Evolutionary conservation across 306 rosid genomes (phyloP).

Genomic region (Luffa acutangula): DNA sequence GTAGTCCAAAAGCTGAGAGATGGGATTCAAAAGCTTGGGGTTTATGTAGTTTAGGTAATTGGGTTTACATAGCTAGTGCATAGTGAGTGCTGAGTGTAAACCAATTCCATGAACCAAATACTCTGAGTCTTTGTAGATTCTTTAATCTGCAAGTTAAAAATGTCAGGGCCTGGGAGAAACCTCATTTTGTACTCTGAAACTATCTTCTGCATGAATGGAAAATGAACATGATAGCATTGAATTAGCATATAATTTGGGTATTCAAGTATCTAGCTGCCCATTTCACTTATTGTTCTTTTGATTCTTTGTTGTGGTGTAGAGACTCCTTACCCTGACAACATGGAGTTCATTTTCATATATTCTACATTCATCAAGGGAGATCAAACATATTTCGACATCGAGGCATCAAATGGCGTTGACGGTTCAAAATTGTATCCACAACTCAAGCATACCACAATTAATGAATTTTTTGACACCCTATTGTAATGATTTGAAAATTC

Average conservation of each 20-base stretch:
- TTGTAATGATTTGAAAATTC: slow-evolving; percentile 14
- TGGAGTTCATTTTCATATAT: slow-evolving; percentile 44
- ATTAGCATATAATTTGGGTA: not conserved
- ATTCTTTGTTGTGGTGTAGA: slow-evolving; percentile 29
- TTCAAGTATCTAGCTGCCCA: not conserved
- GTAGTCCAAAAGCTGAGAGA: not conserved
- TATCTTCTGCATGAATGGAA: not conserved
- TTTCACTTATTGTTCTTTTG: not conserved
- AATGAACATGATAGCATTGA: not conserved
- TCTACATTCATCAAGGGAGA: slow-evolving; percentile 82
- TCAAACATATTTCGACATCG: slow-evolving; percentile 61
- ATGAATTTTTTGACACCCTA: slow-evolving; percentile 46
- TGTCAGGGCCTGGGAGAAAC: not conserved
- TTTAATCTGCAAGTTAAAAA: not conserved
- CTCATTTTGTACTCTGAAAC: not conserved
- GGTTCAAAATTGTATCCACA: slow-evolving; percentile 60
- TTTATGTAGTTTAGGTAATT: too few relatives aligned
- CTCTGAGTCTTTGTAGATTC: not conserved
- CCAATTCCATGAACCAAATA: not conserved
- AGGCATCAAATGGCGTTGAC: slow-evolving; percentile 39
- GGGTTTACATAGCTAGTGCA: not conserved
- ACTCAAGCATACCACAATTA: slow-evolving; percentile 46
- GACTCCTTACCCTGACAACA: slow-evolving; percentile 54
- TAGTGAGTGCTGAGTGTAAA: not conserved
- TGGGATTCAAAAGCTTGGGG: not conserved